Conservation (phyloP, 495 filamentous ascomycete species). For the Trichocladium antarcticum region DNA sequence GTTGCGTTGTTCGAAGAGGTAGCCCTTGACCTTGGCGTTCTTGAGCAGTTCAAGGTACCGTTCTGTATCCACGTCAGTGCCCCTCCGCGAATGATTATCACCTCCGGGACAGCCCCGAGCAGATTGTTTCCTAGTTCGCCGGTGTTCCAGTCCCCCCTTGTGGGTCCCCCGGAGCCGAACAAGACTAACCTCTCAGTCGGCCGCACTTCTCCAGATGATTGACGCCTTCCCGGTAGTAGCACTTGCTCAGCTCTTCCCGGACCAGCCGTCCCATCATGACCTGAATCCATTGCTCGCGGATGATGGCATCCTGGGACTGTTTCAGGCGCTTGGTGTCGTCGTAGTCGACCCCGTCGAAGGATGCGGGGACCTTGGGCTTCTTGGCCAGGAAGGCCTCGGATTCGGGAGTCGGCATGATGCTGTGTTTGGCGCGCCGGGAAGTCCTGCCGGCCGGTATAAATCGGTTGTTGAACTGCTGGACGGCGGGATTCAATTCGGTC, state of each 20-base stretch:
- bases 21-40: slow-evolving; percentile 75
- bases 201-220: slow-evolving; percentile 98
- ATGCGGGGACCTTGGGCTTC: slow-evolving; percentile 87
- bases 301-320: slow-evolving; percentile 84
- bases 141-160: not conserved
- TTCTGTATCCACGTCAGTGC: slow-evolving; percentile 43
- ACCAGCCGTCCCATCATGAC: slow-evolving; percentile 95
- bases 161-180: not conserved
- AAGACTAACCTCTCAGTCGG: slow-evolving; percentile 66
- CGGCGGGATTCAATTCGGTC: slow-evolving; percentile 5
- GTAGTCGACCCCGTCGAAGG: slow-evolving; percentile 95
- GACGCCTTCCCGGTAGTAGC: slow-evolving; percentile 86
- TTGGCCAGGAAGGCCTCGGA: slow-evolving; percentile 84
- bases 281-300: slow-evolving; percentile 94
- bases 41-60: slow-evolving; percentile 85
- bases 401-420: slow-evolving; percentile 73
- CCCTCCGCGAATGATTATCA: not conserved
- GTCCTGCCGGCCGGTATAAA: not conserved
- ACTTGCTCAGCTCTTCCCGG: slow-evolving; percentile 88
- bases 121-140: no score
- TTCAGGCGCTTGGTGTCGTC: slow-evolving; percentile 82
- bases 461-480: slow-evolving; percentile 4
- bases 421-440: not conserved
- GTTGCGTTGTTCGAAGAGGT: slow-evolving; percentile 87
- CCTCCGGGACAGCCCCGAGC: no score